Conservation (phyloP, 2,329 filamentous ascomycete species). For the Paracoccidioides brasiliensis region DNA sequence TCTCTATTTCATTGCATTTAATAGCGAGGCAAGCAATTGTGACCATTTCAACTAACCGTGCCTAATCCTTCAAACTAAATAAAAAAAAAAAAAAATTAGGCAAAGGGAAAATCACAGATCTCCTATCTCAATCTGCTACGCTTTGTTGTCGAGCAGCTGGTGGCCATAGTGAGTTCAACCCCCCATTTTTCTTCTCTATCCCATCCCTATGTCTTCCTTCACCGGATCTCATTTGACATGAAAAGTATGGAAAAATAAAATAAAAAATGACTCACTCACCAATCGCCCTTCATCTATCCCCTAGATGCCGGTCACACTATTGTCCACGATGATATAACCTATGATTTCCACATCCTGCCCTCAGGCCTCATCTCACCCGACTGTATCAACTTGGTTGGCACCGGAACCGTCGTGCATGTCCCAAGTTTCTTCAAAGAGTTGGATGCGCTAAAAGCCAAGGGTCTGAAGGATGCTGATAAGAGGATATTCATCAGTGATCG, state of each 20-base stretch:
- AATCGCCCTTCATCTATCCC: not conserved
- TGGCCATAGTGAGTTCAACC: conserved; percentile 31
- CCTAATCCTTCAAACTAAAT: not conserved
- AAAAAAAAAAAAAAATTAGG: conserved; percentile 16
- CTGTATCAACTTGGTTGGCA: conserved; percentile 36
- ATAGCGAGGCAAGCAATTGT: not conserved
- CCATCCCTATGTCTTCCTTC: too few species aligned
- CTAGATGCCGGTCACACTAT: conserved; percentile 37
- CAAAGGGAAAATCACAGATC: conserved; percentile 37
- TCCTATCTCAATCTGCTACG: conserved; percentile 32
- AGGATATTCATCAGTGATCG: conserved; percentile 35
- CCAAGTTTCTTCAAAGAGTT: conserved; percentile 38
- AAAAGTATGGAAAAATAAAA: not conserved
- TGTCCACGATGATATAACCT: conserved; percentile 33
- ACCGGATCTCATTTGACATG: too few species aligned
- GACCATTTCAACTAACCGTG: not conserved
- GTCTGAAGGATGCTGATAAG: conserved; percentile 26
- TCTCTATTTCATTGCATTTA: not conserved
- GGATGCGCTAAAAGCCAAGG: conserved; percentile 31
- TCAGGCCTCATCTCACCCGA: conserved; percentile 28
- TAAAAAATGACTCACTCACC: not conserved
- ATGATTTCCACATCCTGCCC: conserved; percentile 38
- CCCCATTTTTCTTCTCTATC: not conserved
- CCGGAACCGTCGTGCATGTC: conserved; percentile 35
- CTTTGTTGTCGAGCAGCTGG: conserved; percentile 35